phyloP scores from a whole-genome alignment of 129 eudicot species.

The Tagetes patula region DNA sequence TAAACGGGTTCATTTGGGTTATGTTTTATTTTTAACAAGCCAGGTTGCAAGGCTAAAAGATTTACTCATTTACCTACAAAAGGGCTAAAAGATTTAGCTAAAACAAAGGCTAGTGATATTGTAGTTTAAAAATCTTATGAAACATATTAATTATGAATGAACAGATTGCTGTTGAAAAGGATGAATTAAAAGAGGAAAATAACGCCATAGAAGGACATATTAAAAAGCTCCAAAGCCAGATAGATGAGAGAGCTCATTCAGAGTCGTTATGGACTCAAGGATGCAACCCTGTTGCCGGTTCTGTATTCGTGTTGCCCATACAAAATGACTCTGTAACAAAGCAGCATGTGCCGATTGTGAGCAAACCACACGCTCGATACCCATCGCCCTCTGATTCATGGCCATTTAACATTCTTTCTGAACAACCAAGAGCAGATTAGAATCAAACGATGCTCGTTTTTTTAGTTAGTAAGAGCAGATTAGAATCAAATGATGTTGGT shows the following conservation, averaged over 20 bases:
- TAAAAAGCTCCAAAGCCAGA: slow-evolving; percentile 48
- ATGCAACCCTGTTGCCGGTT: slow-evolving; percentile 34
- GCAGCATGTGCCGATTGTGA: slow-evolving; percentile 44
- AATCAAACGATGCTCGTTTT: neutral
- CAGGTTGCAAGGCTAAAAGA: no score
- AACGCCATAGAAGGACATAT: slow-evolving; percentile 53
- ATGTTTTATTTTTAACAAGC: neutral
- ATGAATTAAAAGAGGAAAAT: slow-evolving; percentile 72
- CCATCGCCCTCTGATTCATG: slow-evolving; percentile 76
- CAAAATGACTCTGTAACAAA: slow-evolving; percentile 37
- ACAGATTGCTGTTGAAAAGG: slow-evolving; percentile 61
- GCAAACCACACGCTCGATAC: slow-evolving; percentile 79
- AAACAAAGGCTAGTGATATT: neutral
- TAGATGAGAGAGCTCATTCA: slow-evolving; percentile 43
- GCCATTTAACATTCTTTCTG: slow-evolving; percentile 65
- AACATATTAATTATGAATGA: slow-evolving; percentile 20
- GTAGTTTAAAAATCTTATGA: neutral
- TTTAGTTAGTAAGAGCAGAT: slow-evolving; percentile 9
- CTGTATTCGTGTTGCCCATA: slow-evolving; percentile 55
- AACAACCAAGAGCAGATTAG: slow-evolving; percentile 34
- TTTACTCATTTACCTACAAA: no score
- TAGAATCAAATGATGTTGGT: neutral
- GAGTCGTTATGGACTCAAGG: slow-evolving; percentile 30
- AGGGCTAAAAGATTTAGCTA: neutral
- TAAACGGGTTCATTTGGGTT: neutral